Base-by-base conservation (phyloP, 2,329 filamentous ascomycete species). In the Lachnellula occidentalis region DNA sequence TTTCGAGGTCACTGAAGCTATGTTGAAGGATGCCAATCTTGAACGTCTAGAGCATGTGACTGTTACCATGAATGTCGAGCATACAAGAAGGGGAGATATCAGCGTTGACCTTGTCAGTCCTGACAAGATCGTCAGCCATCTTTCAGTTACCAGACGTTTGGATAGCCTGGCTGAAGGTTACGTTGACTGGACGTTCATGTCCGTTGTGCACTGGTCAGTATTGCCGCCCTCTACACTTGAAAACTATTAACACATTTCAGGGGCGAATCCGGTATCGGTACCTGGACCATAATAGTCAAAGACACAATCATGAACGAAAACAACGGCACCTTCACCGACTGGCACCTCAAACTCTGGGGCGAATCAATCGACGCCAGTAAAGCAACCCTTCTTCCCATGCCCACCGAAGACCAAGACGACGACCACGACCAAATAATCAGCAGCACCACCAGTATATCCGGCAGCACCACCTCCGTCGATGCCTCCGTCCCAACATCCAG, bases 101-200 rank as follows among this genome's bases (percentile, higher is more conserved):
- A 96, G 90, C 67, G 92, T 95, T 37, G 94, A 99, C 67, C 76
- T 99, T 45, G 82, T 89, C 67, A 96, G 91, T 64, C 94, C 94
- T 0, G 77, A 82, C 34, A 88, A 90, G 9, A 74, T 96, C 55
- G 77, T 90, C 59, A 96, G 90, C 67, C 86, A 96, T 67, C 82
- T 99, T 51, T 87, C 92, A 4, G 88, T 85, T 12, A 76, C 86
- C 1, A 87, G 94, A 60, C 79, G 79, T 56, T 71, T 82, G 21
- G 94, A 99, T 70, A 75, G 79, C 1, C 80, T 79, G 36, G 69
- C 73, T 0, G 72, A 73, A 21, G 94, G 94, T 8, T 99, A 97
- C 69, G 75, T 85, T 37, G 90, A 97, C 73, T 99, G 94, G 94
- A 97, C 92, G 0, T 99, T 99, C 66, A 99, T 99, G 94, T 95